Evolutionary conservation across 2,329 filamentous ascomycete species (phyloP).

Genomic region (Monilinia vaccinii-corymbosi): DNA sequence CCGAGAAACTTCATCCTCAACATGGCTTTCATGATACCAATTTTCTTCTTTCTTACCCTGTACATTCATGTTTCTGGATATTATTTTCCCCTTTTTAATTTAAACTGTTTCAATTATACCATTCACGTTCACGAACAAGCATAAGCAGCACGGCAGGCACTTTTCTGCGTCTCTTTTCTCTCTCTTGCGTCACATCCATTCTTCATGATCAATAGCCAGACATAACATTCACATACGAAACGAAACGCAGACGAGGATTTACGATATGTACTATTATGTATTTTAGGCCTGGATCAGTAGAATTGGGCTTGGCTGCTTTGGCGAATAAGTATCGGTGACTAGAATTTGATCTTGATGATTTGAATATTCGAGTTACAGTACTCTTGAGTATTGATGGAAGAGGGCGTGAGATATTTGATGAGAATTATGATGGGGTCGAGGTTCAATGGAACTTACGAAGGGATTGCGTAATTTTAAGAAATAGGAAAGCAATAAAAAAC

Average conservation of each 20-base stretch:
- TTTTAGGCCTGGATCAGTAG: not conserved
- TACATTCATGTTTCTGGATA: not conserved
- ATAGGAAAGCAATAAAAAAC: not conserved
- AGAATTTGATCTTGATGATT: not conserved
- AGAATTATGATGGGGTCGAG: not conserved
- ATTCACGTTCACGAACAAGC: not conserved
- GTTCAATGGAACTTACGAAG: not conserved
- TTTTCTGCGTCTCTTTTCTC: not conserved
- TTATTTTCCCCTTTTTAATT: not conserved
- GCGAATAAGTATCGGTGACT: not conserved
- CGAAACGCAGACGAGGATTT: not conserved
- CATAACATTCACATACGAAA: not conserved
- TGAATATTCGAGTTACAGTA: not conserved
- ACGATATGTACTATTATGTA: slow-evolving; percentile 1
- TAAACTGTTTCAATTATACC: not conserved
- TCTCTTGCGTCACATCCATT: not conserved
- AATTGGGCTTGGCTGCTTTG: not conserved
- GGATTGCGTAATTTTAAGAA: not conserved
- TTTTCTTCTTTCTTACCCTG: not conserved
- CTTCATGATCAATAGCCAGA: not conserved
- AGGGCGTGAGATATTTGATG: not conserved
- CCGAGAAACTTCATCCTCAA: not conserved
- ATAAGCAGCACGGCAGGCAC: not conserved
- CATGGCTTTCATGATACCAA: not conserved
- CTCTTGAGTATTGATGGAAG: not conserved